phyloP scores from a whole-genome alignment of 164 flowering plant genomes.

The Macadamia tetraphylla region DNA sequence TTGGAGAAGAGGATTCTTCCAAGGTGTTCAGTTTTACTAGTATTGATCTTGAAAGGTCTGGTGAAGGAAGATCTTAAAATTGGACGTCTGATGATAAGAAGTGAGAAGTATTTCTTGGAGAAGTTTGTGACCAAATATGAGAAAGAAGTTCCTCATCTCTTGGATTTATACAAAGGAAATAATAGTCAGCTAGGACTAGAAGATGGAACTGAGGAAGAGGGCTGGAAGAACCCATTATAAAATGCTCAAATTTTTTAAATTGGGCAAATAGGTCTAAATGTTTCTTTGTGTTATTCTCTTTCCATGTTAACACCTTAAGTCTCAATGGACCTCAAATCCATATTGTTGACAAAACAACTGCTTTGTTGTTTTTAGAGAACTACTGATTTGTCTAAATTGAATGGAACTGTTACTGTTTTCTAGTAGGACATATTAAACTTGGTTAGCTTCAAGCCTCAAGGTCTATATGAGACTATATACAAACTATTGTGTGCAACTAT shows the following conservation, averaged over 20 bases:
- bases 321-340: neutral
- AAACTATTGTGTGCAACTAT: no score
- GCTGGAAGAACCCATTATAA: neutral
- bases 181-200: neutral
- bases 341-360: no score
- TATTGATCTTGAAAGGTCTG: neutral
- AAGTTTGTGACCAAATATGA: slow-evolving; percentile 1
- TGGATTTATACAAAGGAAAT: neutral
- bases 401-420: no score
- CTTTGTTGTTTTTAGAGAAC: no score
- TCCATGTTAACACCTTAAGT: neutral
- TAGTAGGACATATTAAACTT: no score
- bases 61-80: neutral
- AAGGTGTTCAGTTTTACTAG: neutral
- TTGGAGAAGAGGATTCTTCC: slow-evolving; percentile 1
- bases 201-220: neutral
- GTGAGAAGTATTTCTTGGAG: neutral
- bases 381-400: no score
- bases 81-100: no score
- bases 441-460: no score
- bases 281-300: neutral
- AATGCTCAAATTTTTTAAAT: no score
- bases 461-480: no score
- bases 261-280: neutral
- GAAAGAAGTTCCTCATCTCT: neutral